Base-by-base conservation (phyloP, 2,329 filamentous ascomycete genomes). In the Biscogniauxia sp. region DNA sequence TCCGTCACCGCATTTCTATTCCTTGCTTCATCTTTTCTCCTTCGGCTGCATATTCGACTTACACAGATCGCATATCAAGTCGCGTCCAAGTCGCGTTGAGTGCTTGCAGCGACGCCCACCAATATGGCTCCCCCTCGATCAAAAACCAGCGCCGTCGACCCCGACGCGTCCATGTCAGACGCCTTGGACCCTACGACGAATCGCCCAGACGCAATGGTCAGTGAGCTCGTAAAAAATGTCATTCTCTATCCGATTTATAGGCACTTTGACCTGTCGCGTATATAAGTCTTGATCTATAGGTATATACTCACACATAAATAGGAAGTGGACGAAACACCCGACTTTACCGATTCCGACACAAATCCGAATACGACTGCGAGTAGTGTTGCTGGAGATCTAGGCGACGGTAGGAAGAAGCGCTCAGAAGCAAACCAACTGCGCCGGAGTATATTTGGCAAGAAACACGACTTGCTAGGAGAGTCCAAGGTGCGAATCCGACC, bases 361-460 rank as follows among this genome's bases (percentile, higher is more conserved):
- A 88, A 88, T 64, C 84, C 85, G 9, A 88, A 88, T 68, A 88
- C 86, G 13, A 88, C 86, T 55, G 92, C 91, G 57, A 97, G 92
- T 79, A 97, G 93, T 75, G 87, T 96, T 68, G 88, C 84, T 58
- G 94, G 93, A 57, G 94, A 97, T 68, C 62, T 79, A 51, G 73
- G 82, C 51, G 94, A 98, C 79, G 93, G 92, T 28, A 88, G 93
- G 56, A 96, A 90, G 80, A 88, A 89, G 73, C 88, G 94, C 69
- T 89, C 92, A 59, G 93, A 97, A 73, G 93, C 89, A 61, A 92
- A 93, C 66, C 90, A 96, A 76, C 83, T 98, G 72, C 90, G 95
- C 59, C 91, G 96, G 75, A 96, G 89, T 75, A 92, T 97, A 64
- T 90, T 97, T 70, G 93, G 93, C 72, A 96, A 92, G 82, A 97